Evolutionary conservation across 2,329 filamentous ascomycete genomes (phyloP).

Genomic region (Fusarium citri): DNA sequence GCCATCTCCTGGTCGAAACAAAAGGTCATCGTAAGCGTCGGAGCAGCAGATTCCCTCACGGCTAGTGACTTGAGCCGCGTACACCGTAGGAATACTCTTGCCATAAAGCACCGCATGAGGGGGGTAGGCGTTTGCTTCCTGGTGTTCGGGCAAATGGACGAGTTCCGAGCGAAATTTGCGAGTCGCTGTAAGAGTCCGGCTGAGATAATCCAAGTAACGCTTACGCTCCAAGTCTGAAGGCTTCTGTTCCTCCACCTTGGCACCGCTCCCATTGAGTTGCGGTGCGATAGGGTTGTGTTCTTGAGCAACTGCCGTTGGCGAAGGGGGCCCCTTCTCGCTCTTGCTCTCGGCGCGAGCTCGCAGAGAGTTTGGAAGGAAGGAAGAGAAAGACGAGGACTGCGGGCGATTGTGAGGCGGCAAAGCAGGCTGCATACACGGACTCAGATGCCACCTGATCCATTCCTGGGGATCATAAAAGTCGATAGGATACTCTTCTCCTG

Average conservation of each 20-base stretch:
- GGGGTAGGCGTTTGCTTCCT: constrained; percentile 78
- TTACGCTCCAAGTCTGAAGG: constrained; percentile 46
- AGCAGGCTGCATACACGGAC: constrained; percentile 78
- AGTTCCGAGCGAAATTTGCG: constrained; percentile 82
- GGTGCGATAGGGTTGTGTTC: constrained; percentile 48
- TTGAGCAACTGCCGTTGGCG: constrained; percentile 49
- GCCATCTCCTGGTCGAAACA: constrained; percentile 89
- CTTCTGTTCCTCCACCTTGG: constrained; percentile 38
- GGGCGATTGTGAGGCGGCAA: constrained; percentile 66
- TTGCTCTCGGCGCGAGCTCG: constrained; percentile 59
- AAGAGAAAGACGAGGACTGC: constrained; percentile 59
- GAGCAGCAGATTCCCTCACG: constrained; percentile 78
- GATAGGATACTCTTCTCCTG: constrained; percentile 81
- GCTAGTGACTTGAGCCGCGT: constrained; percentile 79
- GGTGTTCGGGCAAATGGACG: constrained; percentile 68
- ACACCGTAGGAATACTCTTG: constrained; percentile 87
- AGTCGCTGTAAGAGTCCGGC: constrained; percentile 76
- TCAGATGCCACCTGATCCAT: constrained; percentile 83
- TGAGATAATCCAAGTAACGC: constrained; percentile 72
- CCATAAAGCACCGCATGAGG: constrained; percentile 87
- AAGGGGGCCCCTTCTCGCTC: constrained; percentile 48
- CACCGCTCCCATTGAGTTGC: constrained; percentile 41
- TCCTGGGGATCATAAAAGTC: constrained; percentile 84
- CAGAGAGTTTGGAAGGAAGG: constrained; percentile 59
- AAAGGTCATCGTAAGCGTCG: constrained; percentile 86